phyloP scores from a whole-genome alignment of 2,329 filamentous ascomycete species.

The Pseudocercospora crystallina region DNA sequence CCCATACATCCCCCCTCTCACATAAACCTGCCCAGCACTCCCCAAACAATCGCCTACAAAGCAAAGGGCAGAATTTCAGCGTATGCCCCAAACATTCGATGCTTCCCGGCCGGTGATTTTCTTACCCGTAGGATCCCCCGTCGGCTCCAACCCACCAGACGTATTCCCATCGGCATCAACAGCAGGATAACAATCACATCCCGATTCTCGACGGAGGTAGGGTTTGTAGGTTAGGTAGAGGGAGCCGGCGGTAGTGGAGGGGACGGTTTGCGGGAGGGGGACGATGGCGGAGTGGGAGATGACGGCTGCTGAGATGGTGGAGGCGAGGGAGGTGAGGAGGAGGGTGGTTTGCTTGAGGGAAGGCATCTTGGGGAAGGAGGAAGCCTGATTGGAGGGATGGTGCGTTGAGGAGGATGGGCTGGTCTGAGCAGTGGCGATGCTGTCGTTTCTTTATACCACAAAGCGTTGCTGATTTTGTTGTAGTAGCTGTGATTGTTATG shows the following conservation, averaged over 20 bases:
- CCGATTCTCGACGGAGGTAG: slow-evolving; percentile 55
- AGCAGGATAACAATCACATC: slow-evolving; percentile 63
- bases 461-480: no score
- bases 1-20: slow-evolving; percentile 44
- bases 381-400: not conserved
- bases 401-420: no score
- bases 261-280: slow-evolving; percentile 56
- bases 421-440: no score
- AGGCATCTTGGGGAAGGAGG: not conserved
- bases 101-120: no score
- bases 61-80: no score
- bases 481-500: no score
- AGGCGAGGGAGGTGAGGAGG: not conserved
- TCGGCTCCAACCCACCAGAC: no score
- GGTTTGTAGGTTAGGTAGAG: slow-evolving; percentile 59
- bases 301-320: slow-evolving; percentile 23
- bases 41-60: slow-evolving; percentile 43
- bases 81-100: no score
- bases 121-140: no score
- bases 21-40: slow-evolving; percentile 54
- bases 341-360: not conserved
- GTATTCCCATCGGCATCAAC: slow-evolving; percentile 60
- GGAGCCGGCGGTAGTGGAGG: slow-evolving; percentile 46
- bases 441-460: no score
- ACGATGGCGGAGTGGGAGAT: slow-evolving; percentile 52